phyloP scores from a whole-genome alignment of 2,329 filamentous ascomycete genomes.

The Sporothrix phasma region DNA sequence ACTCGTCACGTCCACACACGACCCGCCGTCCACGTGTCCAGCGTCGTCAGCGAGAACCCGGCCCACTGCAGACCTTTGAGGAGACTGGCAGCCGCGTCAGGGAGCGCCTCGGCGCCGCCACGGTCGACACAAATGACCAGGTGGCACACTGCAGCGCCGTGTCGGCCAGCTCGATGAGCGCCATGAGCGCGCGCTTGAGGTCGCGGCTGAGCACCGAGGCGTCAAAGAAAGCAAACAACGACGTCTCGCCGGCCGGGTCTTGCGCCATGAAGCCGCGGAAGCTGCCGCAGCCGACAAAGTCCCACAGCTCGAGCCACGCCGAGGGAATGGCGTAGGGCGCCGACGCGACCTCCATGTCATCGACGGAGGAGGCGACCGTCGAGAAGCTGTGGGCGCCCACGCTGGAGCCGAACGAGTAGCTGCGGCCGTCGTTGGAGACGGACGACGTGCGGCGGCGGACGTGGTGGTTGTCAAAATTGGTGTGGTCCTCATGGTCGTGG shows the following conservation, averaged over 20 bases:
- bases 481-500: constrained; percentile 23
- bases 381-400: not conserved
- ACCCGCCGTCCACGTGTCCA: constrained; percentile 63
- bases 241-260: constrained; percentile 47
- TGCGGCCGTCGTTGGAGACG: constrained; percentile 2
- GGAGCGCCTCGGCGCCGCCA: constrained; percentile 36
- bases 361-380: not conserved
- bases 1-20: constrained; percentile 44
- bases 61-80: constrained; percentile 87
- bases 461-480: too few relatives aligned
- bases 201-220: constrained; percentile 58
- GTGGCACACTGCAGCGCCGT: constrained; percentile 63
- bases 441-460: constrained; percentile 21
- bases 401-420: not conserved
- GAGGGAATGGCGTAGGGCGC: constrained; percentile 30
- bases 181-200: constrained; percentile 85
- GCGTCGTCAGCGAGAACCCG: constrained; percentile 72
- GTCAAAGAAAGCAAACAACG: constrained; percentile 71
- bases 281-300: constrained; percentile 72
- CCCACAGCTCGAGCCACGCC: constrained; percentile 70
- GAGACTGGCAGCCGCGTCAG: constrained; percentile 53
- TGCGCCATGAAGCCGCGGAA: constrained; percentile 80
- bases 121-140: constrained; percentile 78
- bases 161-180: constrained; percentile 79
- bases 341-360: constrained; percentile 19